These are phyloP conservation scores for Diplosphaera chodatii DNA, from an alignment of 139 green algal genomes.

Conservation along the genomic window DNA sequence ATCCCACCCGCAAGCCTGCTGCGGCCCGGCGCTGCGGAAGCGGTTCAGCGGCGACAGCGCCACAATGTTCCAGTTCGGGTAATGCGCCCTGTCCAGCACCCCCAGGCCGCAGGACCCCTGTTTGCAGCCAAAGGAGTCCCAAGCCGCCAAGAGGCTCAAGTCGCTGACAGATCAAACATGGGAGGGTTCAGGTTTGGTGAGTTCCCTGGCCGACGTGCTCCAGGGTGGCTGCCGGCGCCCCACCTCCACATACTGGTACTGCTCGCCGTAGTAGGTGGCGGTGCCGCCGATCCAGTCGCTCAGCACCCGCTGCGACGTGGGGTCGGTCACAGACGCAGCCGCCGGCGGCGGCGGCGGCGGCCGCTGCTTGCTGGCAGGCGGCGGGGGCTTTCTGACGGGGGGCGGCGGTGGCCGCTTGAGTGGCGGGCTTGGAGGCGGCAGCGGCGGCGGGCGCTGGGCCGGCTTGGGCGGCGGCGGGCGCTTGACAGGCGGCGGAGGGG, in stretches of 20 bases:
- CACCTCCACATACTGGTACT: neutral
- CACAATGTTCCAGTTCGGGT: slow-evolving; percentile 22
- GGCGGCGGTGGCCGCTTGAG: too few relatives aligned
- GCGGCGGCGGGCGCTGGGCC: too few relatives aligned
- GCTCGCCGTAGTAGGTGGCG: neutral
- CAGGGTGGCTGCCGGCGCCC: too few relatives aligned
- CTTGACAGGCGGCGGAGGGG: neutral
- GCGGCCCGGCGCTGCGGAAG: slow-evolving; percentile 13
- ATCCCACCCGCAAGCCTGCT: slow-evolving; percentile 13
- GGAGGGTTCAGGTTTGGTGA: too few relatives aligned
- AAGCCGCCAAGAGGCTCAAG: too few relatives aligned
- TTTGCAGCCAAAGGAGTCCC: too few relatives aligned
- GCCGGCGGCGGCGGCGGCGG: too few relatives aligned
- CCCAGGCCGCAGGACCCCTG: slow-evolving; percentile 28
- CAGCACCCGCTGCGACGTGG: neutral
- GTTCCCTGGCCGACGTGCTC: too few relatives aligned
- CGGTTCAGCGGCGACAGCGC: slow-evolving; percentile 12
- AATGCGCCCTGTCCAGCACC: slow-evolving; percentile 10
- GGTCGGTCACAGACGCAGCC: too few relatives aligned
- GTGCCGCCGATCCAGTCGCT: neutral
- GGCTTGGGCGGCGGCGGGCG: neutral
- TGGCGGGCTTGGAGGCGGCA: neutral
- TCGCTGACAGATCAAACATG: too few relatives aligned
- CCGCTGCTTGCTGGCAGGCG: neutral
- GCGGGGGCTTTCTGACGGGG: too few relatives aligned